Evolutionary conservation across 495 filamentous ascomycete species (phyloP).

Genomic region (Penicillium mononematosum): DNA sequence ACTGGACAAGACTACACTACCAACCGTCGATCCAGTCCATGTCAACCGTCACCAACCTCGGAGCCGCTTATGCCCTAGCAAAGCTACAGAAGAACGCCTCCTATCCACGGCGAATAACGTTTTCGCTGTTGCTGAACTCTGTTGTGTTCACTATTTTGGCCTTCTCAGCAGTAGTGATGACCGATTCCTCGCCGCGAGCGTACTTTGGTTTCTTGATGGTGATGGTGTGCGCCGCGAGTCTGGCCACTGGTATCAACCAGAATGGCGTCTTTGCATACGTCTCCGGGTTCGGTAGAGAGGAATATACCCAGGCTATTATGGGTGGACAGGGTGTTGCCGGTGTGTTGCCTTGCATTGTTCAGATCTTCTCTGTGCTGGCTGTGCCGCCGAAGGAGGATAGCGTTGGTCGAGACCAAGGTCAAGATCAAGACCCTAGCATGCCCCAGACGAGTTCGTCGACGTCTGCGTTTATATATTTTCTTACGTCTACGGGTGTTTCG

Average conservation of each 20-base stretch:
- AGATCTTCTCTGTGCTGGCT: constrained; percentile 75
- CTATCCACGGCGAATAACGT: constrained; percentile 79
- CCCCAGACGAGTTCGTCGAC: constrained; percentile 48
- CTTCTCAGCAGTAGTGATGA: constrained; percentile 69
- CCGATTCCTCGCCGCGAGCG: constrained; percentile 52
- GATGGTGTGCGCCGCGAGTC: constrained; percentile 75
- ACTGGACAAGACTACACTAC: constrained; percentile 74
- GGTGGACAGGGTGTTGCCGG: constrained; percentile 89
- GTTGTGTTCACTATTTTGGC: constrained; percentile 71
- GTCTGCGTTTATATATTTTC: constrained; percentile 86
- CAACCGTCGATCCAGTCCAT: constrained; percentile 87
- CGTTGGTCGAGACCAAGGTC: constrained; percentile 7
- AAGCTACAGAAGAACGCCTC: constrained; percentile 74
- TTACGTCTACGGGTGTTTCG: constrained; percentile 74
- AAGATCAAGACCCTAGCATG: constrained; percentile 18
- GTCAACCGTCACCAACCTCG: constrained; percentile 73
- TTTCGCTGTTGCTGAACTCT: constrained; percentile 71
- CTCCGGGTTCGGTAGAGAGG: constrained; percentile 73
- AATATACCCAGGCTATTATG: constrained; percentile 97
- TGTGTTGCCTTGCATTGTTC: constrained; percentile 83
- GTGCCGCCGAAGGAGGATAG: constrained; percentile 44
- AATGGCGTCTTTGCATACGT: constrained; percentile 95
- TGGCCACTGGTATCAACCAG: constrained; percentile 82
- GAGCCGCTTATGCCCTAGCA: constrained; percentile 68
- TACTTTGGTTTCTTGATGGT: constrained; percentile 82